These are phyloP conservation scores for Barnettozyma botsteinii DNA, from an alignment of 805 yeast genomes.

Conservation along the genomic window DNA sequence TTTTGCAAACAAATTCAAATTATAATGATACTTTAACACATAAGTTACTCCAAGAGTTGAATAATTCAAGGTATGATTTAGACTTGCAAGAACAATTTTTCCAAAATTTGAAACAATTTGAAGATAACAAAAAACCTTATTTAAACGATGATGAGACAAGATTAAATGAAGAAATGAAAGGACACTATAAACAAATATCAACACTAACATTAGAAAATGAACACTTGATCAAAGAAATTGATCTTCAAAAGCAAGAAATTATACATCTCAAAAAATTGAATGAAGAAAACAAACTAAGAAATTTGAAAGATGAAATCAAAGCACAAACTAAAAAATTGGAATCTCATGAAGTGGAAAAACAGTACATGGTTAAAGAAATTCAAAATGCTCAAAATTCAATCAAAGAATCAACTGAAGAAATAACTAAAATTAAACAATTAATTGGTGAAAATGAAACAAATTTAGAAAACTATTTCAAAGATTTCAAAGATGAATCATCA, in stretches of 20 bases:
- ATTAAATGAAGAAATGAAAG: slow-evolving; percentile 42
- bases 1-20: slow-evolving; percentile 35
- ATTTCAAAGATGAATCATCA: slow-evolving; percentile 11
- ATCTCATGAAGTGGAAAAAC: slow-evolving; percentile 50
- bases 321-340: slow-evolving; percentile 38
- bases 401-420: slow-evolving; percentile 35
- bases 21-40: slow-evolving; percentile 52
- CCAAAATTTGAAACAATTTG: slow-evolving; percentile 33
- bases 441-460: slow-evolving; percentile 12
- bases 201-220: slow-evolving; percentile 28
- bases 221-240: slow-evolving; percentile 24
- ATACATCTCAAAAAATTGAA: slow-evolving; percentile 26
- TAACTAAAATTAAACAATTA: slow-evolving; percentile 17
- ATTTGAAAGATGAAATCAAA: slow-evolving; percentile 40
- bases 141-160: slow-evolving; percentile 39
- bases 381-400: slow-evolving; percentile 46
- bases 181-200: slow-evolving; percentile 29
- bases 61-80: slow-evolving; percentile 39
- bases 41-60: slow-evolving; percentile 51
- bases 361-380: slow-evolving; percentile 58
- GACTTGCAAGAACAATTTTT: slow-evolving; percentile 42
- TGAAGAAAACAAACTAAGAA: slow-evolving; percentile 32
- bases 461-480: slow-evolving; percentile 18
- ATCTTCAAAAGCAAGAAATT: slow-evolving; percentile 23
- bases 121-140: slow-evolving; percentile 40